These are phyloP conservation scores for Tarenaya hassleriana DNA, from an alignment of 345 rosid genomes.

Conservation along the genomic window DNA sequence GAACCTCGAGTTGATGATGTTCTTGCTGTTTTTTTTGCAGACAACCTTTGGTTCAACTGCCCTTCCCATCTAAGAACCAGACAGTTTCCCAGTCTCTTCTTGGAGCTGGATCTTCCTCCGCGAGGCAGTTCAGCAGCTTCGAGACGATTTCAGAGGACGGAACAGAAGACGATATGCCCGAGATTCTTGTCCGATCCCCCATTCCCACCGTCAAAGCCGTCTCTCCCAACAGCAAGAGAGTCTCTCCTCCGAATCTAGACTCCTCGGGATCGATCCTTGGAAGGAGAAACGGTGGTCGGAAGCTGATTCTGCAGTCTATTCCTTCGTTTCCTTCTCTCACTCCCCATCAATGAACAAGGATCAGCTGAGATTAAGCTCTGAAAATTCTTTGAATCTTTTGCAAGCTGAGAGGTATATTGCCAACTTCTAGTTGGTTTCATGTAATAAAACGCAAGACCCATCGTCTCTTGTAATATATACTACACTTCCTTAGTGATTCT, in stretches of 20 bases:
- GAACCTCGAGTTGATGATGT: slow-evolving; percentile 15
- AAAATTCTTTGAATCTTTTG: slow-evolving; percentile 27
- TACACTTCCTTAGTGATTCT: no score
- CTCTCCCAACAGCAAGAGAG: slow-evolving; percentile 95
- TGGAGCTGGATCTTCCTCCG: no score
- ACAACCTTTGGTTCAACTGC: slow-evolving; percentile 49
- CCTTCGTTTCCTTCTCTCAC: slow-evolving; percentile 97
- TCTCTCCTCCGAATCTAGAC: slow-evolving; percentile 69
- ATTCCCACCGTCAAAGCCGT: slow-evolving; percentile 41
- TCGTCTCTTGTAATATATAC: no score
- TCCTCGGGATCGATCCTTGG: slow-evolving; percentile 52
- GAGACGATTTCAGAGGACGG: slow-evolving; percentile 45
- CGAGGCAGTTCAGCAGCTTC: no score
- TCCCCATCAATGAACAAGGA: slow-evolving; percentile 53
- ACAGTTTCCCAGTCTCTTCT: no score
- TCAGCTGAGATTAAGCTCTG: slow-evolving; percentile 8
- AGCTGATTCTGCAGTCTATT: slow-evolving; percentile 79
- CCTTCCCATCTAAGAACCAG: slow-evolving; percentile 58
- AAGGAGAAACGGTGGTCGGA: slow-evolving; percentile 60
- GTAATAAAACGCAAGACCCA: no score
- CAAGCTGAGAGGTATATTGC: slow-evolving; percentile 20
- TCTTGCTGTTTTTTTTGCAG: slow-evolving; percentile 34
- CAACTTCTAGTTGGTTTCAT: slow-evolving; percentile 22
- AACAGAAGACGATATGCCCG: slow-evolving; percentile 43
- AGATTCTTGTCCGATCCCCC: slow-evolving; percentile 44